Evolutionary conservation across 345 rosid species (phyloP).

Genomic region (Luvunga scandens): DNA sequence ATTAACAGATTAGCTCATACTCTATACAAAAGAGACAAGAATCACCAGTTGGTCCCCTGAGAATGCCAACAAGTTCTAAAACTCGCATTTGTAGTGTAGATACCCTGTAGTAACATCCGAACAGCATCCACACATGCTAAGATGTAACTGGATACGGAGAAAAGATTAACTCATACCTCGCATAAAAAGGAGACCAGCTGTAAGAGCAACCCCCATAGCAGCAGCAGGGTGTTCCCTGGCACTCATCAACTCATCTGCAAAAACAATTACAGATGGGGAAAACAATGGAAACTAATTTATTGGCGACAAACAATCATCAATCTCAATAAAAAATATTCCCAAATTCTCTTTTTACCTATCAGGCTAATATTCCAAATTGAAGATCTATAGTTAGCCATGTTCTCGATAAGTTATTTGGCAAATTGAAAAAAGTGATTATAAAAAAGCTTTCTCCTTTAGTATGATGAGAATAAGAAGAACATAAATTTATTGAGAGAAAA

Average conservation of each 20-base stretch:
- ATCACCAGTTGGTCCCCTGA: not conserved
- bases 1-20: not conserved
- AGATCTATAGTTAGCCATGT: not conserved
- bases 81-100: not conserved
- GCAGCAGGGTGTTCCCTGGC: slow-evolving; percentile 76
- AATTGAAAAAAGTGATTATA: not conserved
- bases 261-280: not conserved
- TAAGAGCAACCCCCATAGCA: slow-evolving; percentile 54
- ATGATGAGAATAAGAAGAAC: not conserved
- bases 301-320: not conserved
- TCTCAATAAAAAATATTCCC: not conserved
- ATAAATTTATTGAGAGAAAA: not conserved
- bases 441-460: not conserved
- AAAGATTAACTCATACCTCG: slow-evolving; percentile 42
- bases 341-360: not conserved
- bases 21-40: not conserved
- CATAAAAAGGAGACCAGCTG: slow-evolving; percentile 68
- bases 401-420: not conserved
- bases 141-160: not conserved
- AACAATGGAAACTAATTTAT: not conserved
- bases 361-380: not conserved
- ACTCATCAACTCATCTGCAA: slow-evolving; percentile 53
- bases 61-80: not conserved
- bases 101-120: not conserved
- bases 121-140: not conserved